Conservation (phyloP, 441 rosid species). For the Sinapis alba region DNA sequence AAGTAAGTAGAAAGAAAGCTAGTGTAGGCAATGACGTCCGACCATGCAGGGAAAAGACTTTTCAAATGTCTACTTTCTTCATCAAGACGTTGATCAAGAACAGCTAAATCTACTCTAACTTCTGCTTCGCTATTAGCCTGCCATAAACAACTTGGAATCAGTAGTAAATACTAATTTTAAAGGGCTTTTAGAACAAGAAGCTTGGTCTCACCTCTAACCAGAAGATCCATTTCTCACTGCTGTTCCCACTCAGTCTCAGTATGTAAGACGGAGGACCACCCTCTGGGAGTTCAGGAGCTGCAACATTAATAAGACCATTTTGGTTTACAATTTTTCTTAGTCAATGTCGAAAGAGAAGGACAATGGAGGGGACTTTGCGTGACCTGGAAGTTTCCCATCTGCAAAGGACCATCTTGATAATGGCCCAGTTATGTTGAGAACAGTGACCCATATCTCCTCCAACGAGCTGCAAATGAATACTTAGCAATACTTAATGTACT, state of each 20-base stretch:
- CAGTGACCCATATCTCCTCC: slow-evolving; percentile 93
- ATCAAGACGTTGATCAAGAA: slow-evolving; percentile 75
- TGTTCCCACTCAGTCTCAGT: slow-evolving; percentile 75
- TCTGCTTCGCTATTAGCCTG: slow-evolving; percentile 63
- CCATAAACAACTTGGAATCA: slow-evolving; percentile 12
- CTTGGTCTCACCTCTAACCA: slow-evolving; percentile 75
- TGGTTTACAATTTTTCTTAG: slow-evolving; percentile 6
- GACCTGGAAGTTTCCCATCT: slow-evolving; percentile 75
- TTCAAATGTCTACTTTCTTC: slow-evolving; percentile 64
- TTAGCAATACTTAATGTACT: background rate
- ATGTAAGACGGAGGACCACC: slow-evolving; percentile 91
- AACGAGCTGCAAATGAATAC: slow-evolving; percentile 60
- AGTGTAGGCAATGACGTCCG: slow-evolving; percentile 71
- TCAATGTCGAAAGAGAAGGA: slow-evolving; percentile 4
- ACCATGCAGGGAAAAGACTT: slow-evolving; percentile 83
- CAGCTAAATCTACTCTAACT: slow-evolving; percentile 75
- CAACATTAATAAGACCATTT: slow-evolving; percentile 17
- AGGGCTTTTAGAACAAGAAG: background rate
- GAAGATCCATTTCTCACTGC: slow-evolving; percentile 81
- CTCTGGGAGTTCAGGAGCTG: slow-evolving; percentile 71
- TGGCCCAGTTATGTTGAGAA: slow-evolving; percentile 92
- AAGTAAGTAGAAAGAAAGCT: slow-evolving; percentile 71
- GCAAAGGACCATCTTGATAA: slow-evolving; percentile 95
- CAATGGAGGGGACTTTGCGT: background rate
- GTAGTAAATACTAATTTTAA: background rate